Percentiles rank a stretch among this genome's conserved stretches.
Evolutionary conservation across 371 early-diverging fungal genomes (phyloP).

Genomic region (Mucor sp.): DNA sequence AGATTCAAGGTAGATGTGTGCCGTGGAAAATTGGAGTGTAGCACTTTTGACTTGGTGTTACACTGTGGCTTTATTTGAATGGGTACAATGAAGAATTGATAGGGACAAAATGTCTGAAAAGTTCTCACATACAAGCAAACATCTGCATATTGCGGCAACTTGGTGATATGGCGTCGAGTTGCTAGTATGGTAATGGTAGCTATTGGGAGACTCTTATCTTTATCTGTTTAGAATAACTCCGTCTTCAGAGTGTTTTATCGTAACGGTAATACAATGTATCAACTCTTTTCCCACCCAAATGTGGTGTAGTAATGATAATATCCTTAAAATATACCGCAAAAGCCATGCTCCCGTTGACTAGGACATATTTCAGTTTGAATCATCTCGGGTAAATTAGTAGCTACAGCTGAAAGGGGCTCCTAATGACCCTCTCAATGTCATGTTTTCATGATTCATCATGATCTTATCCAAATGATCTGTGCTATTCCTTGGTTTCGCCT

Average conservation of each 20-base stretch:
- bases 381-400: not conserved
- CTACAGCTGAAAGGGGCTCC: not conserved
- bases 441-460: not conserved
- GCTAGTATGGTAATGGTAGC: not conserved
- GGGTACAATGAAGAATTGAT: not conserved
- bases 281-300: slow-evolving; percentile 1
- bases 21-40: not conserved
- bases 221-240: not conserved
- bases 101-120: not conserved
- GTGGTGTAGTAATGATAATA: not conserved
- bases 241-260: not conserved
- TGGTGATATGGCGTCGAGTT: not conserved
- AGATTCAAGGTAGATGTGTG: not conserved
- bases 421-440: not conserved
- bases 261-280: not conserved
- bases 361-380: not conserved
- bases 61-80: not conserved
- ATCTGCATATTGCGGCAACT: not conserved
- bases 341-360: not conserved
- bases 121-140: not conserved
- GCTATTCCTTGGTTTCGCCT: not conserved
- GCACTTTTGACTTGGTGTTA: not conserved
- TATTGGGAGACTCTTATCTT: not conserved
- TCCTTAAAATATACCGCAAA: slow-evolving; percentile 2
- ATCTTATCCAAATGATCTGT: not conserved